Evolutionary conservation across 2,329 filamentous ascomycete genomes (phyloP), one percentile per base, ranked within the genome.

Genomic region (Didymella exigua): DNA sequence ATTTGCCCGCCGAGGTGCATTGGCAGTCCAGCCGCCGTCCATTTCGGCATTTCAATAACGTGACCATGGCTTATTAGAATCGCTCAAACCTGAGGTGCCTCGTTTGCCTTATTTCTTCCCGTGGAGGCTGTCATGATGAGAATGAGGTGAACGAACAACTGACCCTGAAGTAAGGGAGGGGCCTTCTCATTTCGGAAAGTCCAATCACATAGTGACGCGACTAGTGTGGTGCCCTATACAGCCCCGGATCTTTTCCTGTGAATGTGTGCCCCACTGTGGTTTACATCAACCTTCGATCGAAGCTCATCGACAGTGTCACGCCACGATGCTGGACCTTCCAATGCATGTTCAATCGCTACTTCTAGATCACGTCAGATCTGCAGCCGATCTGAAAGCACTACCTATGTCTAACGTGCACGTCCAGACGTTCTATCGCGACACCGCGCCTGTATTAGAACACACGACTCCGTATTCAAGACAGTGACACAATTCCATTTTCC

Each of bases 1-100:
- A 59, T 49, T 56, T 53, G 36, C 59, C 26, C 40, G 21, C 49
- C 18, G 23, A 23, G 33, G 16, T 34, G 33, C 34, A 21, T 21
- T 45, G 23, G 33, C 44, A 38, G 24, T 7, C 19, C 19, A 11
- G 41, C 27, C 23, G 33, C 27, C 27, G 7, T 29, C 13, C 27
- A 11, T 21, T 5, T 36, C 33, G 33, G 21, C 33, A 21, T 13
- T 10, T 36, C 33, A 21, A 36, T 18, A 36, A 13, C 33, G 33
- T 36, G 33, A 36, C 18, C 5, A 8, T 21, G 9, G 9, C 10
- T 36, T 16, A 8, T 19, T 34, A 1, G 9, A 3, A 2, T 34
- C 16, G 33, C 16, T 3, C 1, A 11, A 11, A 16, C 14, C 11
- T 8, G 16, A 34, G 16, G 7, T 34, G 7, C 30, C n/a, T 18